Conservation (phyloP, 345 rosid genomes). For the Arabidopsis thaliana region TAIR10.1 NC_003075.7:12436001-12436500, state of each 20-base stretch:
- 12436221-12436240: constrained; percentile 84
- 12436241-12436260: constrained; percentile 66
- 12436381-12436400: constrained; percentile 84
- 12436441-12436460: constrained; percentile 87
- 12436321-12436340: constrained; percentile 51
- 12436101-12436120: constrained; percentile 13
- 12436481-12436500: constrained; percentile 84
- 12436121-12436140: constrained; percentile 57
- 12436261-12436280: constrained; percentile 85
- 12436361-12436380: constrained; percentile 84
- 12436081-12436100: neutral
- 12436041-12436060: constrained; percentile 24
- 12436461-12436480: constrained; percentile 83
- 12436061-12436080: neutral
- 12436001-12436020: constrained; percentile 22
- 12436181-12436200: constrained; percentile 61
- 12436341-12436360: constrained; percentile 80
- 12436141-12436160: constrained; percentile 92
- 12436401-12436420: constrained; percentile 91
- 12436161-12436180: constrained; percentile 64
- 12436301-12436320: constrained; percentile 24
- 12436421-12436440: constrained; percentile 84
- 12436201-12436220: constrained; percentile 80
- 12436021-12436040: constrained; percentile 38
- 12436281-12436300: constrained; percentile 37